Conservation (phyloP, 2,329 filamentous ascomycete genomes). For the Monosporascus sp. region DNA sequence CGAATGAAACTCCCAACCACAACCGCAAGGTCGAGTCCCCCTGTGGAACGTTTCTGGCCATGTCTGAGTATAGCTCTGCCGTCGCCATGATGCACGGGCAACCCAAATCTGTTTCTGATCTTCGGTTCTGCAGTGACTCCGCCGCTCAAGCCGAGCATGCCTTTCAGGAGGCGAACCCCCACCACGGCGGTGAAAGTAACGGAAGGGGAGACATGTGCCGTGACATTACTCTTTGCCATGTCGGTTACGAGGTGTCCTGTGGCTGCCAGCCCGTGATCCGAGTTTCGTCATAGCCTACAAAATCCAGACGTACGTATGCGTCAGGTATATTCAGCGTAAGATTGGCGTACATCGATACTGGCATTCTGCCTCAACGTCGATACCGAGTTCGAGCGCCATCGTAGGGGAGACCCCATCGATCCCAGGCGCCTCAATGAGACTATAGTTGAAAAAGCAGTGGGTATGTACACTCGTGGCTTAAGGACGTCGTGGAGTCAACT, state of each 20-base stretch:
- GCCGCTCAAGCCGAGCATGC: conserved; percentile 31
- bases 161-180: conserved; percentile 29
- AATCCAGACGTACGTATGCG: conserved; percentile 35
- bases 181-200: conserved; percentile 34
- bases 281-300: conserved; percentile 25
- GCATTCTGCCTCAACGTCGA: conserved; percentile 30
- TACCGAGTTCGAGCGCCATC: conserved; percentile 32
- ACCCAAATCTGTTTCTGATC: conserved; percentile 31
- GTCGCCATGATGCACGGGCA: conserved; percentile 8
- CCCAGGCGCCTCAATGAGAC: conserved; percentile 33
- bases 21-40: not conserved
- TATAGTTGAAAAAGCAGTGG: conserved; percentile 32
- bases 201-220: conserved; percentile 27
- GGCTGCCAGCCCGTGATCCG: conserved; percentile 31
- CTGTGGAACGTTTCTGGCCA: not conserved
- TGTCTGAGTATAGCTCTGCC: not conserved
- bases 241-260: conserved; percentile 26
- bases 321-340: conserved; percentile 27
- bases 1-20: not conserved
- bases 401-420: conserved; percentile 33
- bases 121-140: conserved; percentile 32
- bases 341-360: conserved; percentile 25
- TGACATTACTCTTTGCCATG: conserved; percentile 28
- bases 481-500: conserved; percentile 28
- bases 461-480: conserved; percentile 28